Base-by-base conservation (phyloP, 306 rosid genomes). In the Cucurbita maxima region DNA sequence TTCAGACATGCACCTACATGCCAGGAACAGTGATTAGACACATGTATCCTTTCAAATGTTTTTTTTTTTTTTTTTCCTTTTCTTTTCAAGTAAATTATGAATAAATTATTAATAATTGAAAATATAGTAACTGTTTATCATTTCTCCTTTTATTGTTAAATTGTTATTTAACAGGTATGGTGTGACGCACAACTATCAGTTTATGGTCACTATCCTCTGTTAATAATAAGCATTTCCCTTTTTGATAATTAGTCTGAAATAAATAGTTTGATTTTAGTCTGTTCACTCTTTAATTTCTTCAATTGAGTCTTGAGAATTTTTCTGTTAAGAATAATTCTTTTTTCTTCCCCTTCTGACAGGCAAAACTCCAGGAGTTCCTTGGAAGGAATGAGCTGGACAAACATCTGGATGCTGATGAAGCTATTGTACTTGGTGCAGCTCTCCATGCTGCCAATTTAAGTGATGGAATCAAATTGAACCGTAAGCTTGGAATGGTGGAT, bases 391-490 rank as follows among this genome's bases (percentile, higher is more conserved):
- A 91, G 81, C 84, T 94, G 80, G 99, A 88, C 77, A 89, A 86
- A 86, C 99, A 94, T 88, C 94, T 94, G 77, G 99, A 94, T 80
- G 91, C 99, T 37, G 99, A 94, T 85, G 99, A 94, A 82, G 99
- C 99, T 71, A 85, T 83, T 62, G 97, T 89, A 77, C 97, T 94
- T 38, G 99, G 99, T 57, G 87, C 99, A 51, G 80, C 97, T 55
- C 85, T 94, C 62, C 89, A 91, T 73, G 99, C 99, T 52, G 97
- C 97, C 51, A 94, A 94, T 83, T 64, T 94, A 86, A 94, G 99
- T 66, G 99, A 94, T 82, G 99, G 99, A 73, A 94, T 94, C 82
- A 94, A 94, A 81, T 84, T 94, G 85, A 94, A 94, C 83, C 96
- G 97, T 43, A 94, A 94, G 83, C 89, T 94, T 15, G 99, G 99